Evolutionary conservation across 495 filamentous ascomycete genomes (phyloP), one percentile per base, ranked within the genome.

Genomic region (Trichoderma reesei): DNA sequence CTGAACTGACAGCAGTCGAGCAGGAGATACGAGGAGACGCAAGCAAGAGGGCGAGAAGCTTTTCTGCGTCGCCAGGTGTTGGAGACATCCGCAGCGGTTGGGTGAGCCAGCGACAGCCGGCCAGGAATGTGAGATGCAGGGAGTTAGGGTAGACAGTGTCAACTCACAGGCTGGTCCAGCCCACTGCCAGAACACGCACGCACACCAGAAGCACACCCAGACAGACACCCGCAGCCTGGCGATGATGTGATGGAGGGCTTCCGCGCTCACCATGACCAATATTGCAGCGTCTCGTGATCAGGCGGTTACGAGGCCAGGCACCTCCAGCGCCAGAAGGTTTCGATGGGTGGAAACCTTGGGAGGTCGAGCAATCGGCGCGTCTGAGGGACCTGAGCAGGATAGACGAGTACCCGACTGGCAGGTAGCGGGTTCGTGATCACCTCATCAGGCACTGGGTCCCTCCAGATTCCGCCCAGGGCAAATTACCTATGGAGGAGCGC

Each of bases 111-210:
- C 51, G 51, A 56, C 31, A 33, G 51, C 51, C 51, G 51, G 16
- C 42, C 16, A 56, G 51, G 51, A 56, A 56, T 56, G 51, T 56
- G 51, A 56, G 51, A 56, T 56, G 51, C 51, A 56, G 31, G 51
- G 51, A 48, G n/a, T n/a, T n/a, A n/a, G n/a, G n/a, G n/a, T n/a
- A 56, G 34, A 56, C 51, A 56, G 51, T 56, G 31, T 56, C 31
- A 33, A 34, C 51, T 33, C 31, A 9, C 51, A 13, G n/a, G n/a
- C 34, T 13, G 51, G 51, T 26, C 51, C n/a, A n/a, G n/a, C n/a
- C n/a, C n/a, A n/a, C n/a, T n/a, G n/a, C n/a, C n/a, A n/a, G n/a
- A 56, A 56, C 51, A 56, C 51, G 11, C 51, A 34, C 51, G 1
- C 14, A 13, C 34, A 11, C 26, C 7, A 56, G 9, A 7, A 31